These are phyloP conservation scores for Yamadazyma triangularis DNA, from an alignment of 1,139 yeast genomes.

Conservation along the genomic window DNA sequence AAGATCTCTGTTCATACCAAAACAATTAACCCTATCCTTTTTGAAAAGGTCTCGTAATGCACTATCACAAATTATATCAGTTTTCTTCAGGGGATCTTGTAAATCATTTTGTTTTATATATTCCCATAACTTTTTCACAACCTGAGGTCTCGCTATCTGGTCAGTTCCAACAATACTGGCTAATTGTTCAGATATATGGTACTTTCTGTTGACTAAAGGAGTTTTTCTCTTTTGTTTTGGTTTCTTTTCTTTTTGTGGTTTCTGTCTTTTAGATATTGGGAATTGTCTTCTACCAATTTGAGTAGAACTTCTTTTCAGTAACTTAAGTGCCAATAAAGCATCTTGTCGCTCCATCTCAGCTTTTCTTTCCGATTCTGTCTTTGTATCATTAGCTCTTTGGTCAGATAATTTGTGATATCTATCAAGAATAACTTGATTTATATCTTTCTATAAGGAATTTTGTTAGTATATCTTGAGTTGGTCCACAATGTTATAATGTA, in stretches of 20 bases:
- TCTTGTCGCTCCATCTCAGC: conserved; percentile 36
- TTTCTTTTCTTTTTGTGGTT: not conserved
- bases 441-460: conserved; percentile 33
- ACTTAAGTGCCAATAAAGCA: conserved; percentile 42
- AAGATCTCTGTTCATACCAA: conserved; percentile 59
- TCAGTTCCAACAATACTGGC: conserved; percentile 35
- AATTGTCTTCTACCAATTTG: not conserved
- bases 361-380: conserved; percentile 20
- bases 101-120: conserved; percentile 61
- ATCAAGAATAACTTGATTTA: conserved; percentile 58
- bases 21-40: conserved; percentile 52
- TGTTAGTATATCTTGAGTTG: conserved; percentile 11
- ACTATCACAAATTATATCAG: conserved; percentile 69
- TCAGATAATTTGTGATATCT: conserved; percentile 52
- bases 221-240: conserved; percentile 5
- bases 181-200: conserved; percentile 45
- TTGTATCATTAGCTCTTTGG: conserved; percentile 26
- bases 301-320: conserved; percentile 31
- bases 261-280: not conserved
- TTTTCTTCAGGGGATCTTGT: conserved; percentile 65
- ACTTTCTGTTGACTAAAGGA: conserved; percentile 1
- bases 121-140: conserved; percentile 69
- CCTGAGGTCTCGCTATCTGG: conserved; percentile 61
- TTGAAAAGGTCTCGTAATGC: conserved; percentile 56
- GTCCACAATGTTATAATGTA: too few species aligned